Conservation (phyloP, 257 asterid species). For the Gentiana dahurica region DNA sequence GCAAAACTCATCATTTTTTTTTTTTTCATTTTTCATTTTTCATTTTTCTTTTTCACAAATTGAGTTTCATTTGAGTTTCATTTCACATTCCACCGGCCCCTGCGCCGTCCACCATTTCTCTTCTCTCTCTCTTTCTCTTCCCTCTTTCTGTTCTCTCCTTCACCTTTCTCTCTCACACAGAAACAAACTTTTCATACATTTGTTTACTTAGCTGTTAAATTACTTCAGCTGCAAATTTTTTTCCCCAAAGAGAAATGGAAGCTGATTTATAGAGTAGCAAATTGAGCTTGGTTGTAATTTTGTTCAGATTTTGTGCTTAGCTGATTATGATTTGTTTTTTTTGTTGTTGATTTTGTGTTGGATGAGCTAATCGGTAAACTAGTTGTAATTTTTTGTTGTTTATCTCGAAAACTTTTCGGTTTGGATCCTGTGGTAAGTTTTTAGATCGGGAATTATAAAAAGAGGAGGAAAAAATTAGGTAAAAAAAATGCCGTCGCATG, state of each 20-base stretch:
- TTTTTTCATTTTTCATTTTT: conserved; percentile 8
- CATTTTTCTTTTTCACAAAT: conserved; percentile 7
- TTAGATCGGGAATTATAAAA: conserved; percentile 25
- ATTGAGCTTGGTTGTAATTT: background rate
- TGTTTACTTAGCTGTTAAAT: background rate
- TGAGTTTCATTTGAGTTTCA: conserved; percentile 42
- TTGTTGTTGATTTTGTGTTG: background rate
- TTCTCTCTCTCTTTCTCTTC: conserved; percentile 6
- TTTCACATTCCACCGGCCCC: conserved; percentile 8
- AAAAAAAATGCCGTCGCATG: conserved; percentile 63
- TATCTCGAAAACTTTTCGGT: background rate
- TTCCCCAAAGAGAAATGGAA: conserved; percentile 10
- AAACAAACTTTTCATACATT: background rate
- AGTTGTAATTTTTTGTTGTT: background rate
- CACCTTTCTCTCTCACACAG: conserved; percentile 7
- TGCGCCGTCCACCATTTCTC: conserved; percentile 12
- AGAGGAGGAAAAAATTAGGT: conserved; percentile 2
- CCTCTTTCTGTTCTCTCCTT: too few relatives aligned
- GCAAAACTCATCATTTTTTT: conserved; percentile 9
- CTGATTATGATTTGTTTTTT: background rate
- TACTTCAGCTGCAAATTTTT: too few relatives aligned
- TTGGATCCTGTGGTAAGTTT: conserved; percentile 3
- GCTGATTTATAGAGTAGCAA: conserved; percentile 13
- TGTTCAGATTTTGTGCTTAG: conserved; percentile 4
- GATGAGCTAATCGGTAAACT: conserved; percentile 1